Evolutionary conservation across 495 filamentous ascomycete genomes (phyloP).

Genomic region (Neurospora terricola): DNA sequence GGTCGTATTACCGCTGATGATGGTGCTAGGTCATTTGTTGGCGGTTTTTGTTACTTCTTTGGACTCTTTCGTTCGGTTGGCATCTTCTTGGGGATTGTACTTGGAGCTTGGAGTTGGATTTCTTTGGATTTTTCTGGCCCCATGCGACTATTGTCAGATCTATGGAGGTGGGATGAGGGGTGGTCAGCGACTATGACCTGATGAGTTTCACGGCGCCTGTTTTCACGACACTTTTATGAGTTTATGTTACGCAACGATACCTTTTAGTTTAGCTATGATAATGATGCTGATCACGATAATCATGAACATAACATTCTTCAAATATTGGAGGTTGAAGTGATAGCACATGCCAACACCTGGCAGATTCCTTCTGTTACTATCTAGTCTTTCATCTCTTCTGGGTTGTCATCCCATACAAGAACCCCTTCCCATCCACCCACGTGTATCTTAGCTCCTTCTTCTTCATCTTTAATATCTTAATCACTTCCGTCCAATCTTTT

Average conservation of each 20-base stretch:
- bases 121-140: no score
- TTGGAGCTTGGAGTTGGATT: neutral
- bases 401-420: neutral
- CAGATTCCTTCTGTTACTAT: neutral
- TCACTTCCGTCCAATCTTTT: no score
- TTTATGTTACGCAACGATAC: neutral
- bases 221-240: neutral
- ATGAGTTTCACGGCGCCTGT: neutral
- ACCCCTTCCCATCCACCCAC: neutral
- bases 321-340: neutral
- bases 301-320: neutral
- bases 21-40: neutral
- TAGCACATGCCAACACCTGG: neutral
- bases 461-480: no score
- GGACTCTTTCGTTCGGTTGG: neutral
- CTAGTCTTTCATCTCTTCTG: neutral
- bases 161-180: no score
- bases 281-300: neutral
- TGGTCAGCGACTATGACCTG: neutral
- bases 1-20: constrained; percentile 1
- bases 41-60: no score
- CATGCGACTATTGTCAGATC: no score
- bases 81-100: neutral
- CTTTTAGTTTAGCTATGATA: neutral
- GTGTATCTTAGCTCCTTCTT: neutral